phyloP scores from a whole-genome alignment of 2,329 filamentous ascomycete species.

The Juglanconis juglandina region DNA sequence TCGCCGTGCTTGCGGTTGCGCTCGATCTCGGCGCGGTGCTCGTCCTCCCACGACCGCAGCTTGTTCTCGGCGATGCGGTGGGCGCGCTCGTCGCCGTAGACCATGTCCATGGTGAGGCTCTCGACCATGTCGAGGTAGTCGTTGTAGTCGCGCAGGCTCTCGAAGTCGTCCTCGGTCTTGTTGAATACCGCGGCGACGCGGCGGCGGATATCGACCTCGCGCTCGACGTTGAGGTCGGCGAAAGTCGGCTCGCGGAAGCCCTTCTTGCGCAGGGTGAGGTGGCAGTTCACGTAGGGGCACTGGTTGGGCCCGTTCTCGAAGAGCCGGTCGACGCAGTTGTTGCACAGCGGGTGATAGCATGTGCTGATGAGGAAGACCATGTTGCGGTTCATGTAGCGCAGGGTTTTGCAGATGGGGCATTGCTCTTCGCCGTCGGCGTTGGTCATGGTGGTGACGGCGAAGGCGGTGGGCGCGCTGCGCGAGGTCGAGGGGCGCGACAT shows the following conservation, averaged over 20 bases:
- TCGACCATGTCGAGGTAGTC: constrained; percentile 94
- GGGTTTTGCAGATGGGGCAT: constrained; percentile 96
- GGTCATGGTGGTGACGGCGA: constrained; percentile 16
- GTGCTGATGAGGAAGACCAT: constrained; percentile 96
- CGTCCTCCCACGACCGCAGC: constrained; percentile 68
- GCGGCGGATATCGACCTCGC: constrained; percentile 87
- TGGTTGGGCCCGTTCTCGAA: constrained; percentile 89
- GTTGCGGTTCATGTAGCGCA: constrained; percentile 88
- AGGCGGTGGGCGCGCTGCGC: constrained; percentile 15
- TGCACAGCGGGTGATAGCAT: constrained; percentile 99
- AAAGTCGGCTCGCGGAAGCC: constrained; percentile 88
- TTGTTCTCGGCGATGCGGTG: constrained; percentile 35
- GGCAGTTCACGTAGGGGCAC: constrained; percentile 87
- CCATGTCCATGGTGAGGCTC: constrained; percentile 82
- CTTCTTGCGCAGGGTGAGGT: constrained; percentile 78
- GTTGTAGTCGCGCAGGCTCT: constrained; percentile 78
- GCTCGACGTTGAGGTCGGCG: constrained; percentile 79
- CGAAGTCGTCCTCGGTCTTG: constrained; percentile 85
- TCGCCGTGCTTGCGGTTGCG: constrained; percentile 52
- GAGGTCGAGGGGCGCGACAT: constrained; percentile 34
- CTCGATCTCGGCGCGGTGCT: constrained; percentile 67
- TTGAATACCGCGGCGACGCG: constrained; percentile 82
- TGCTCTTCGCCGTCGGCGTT: constrained; percentile 55
- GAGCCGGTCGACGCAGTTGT: constrained; percentile 89
- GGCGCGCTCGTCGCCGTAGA: constrained; percentile 65